A percentile compares a stretch with the other conserved stretches of the same genome.
Evolutionary conservation across 306 rosid genomes (phyloP).

Genomic region (Clitoria ternatea): DNA sequence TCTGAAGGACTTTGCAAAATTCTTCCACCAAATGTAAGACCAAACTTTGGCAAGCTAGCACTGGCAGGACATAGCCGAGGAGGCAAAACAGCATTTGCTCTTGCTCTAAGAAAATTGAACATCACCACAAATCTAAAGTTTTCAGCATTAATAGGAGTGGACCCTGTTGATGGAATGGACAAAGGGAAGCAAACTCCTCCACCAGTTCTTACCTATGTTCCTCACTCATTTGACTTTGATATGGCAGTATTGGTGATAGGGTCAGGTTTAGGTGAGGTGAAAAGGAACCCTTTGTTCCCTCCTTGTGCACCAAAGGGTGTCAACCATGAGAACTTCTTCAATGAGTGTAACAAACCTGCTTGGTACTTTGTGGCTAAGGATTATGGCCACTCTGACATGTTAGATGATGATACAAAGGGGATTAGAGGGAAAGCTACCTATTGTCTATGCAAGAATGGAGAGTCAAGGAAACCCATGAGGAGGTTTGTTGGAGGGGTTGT

Average conservation of each 20-base stretch:
- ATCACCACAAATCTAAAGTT: slow-evolving; percentile 39
- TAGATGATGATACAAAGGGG: slow-evolving; percentile 77
- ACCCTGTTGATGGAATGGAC: slow-evolving; percentile 87
- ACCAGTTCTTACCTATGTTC: slow-evolving; percentile 65
- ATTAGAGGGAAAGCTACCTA: slow-evolving; percentile 51
- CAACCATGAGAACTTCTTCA: slow-evolving; percentile 68
- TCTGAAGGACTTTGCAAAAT: slow-evolving; percentile 43
- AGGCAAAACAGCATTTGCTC: slow-evolving; percentile 79
- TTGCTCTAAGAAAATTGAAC: slow-evolving; percentile 47
- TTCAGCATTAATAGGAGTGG: slow-evolving; percentile 76
- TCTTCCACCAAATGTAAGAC: slow-evolving; percentile 49
- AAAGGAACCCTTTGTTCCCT: slow-evolving; percentile 54
- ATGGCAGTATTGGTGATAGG: slow-evolving; percentile 69
- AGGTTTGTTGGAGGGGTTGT: slow-evolving; percentile 71
- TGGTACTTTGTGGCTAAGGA: slow-evolving; percentile 65
- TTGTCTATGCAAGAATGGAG: slow-evolving; percentile 68
- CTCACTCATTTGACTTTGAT: slow-evolving; percentile 55
- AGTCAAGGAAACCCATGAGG: slow-evolving; percentile 84
- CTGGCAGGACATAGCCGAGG: slow-evolving; percentile 85
- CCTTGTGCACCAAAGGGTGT: slow-evolving; percentile 84
- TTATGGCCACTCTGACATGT: slow-evolving; percentile 77
- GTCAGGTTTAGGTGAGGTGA: slow-evolving; percentile 61
- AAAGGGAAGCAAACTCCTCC: slow-evolving; percentile 81
- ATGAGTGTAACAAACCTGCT: slow-evolving; percentile 58
- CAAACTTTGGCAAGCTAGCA: slow-evolving; percentile 55